Base-by-base conservation (phyloP, 768 basidiomycete species). In the Cystofilobasidium ferigula region DNA sequence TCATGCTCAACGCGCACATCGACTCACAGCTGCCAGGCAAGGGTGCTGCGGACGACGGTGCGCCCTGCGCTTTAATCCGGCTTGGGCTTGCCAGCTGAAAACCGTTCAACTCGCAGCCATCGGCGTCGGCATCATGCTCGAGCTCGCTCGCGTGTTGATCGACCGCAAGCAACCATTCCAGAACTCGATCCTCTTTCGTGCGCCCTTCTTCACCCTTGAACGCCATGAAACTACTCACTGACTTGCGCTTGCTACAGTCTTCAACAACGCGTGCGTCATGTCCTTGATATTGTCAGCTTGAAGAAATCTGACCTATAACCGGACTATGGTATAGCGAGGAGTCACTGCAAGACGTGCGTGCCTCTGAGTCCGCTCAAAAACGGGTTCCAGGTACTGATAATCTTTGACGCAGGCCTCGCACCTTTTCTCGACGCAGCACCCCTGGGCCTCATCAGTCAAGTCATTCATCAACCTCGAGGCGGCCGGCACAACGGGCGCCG, bases 1-100 rank as follows among this genome's bases (percentile, higher is more conserved):
- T 68, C 26, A 28, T 68, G 20, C 47, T 68, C 38, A 68, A 68
- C 56, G 24, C 67, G n/a, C 67, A 68, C 36, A 62, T 68, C 57
- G 67, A 68, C 38, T 35, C 30, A 13, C 54, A 57, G 20, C 42
- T 62, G 28, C 62, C 61, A 2, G 67, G 67, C 20, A 54, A 54
- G 20, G 67, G 67, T 28, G 61, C 61, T 1, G 54, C 67, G 7
- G 67, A 68, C 48, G 67, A 68, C 48, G 54, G 54, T 47, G 22
- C 45, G 45, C 16, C 2, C 7, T 56, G 20, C 42, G 38, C 38
- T 40, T 9, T 40, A 40, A 8, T 40, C 16, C 38, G 16, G 38
- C 38, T 40, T 9, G 8, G 38, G 16, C 38, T n/a, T n/a, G n/a
- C n/a, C n/a, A n/a, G 64, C 28, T 56, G 54, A 56, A 35, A 3